Percentiles rank a stretch among this genome's conserved stretches.
These are phyloP conservation scores for Fusarium musae DNA, from an alignment of 2,329 filamentous ascomycete species.

Conservation along the genomic window DNA sequence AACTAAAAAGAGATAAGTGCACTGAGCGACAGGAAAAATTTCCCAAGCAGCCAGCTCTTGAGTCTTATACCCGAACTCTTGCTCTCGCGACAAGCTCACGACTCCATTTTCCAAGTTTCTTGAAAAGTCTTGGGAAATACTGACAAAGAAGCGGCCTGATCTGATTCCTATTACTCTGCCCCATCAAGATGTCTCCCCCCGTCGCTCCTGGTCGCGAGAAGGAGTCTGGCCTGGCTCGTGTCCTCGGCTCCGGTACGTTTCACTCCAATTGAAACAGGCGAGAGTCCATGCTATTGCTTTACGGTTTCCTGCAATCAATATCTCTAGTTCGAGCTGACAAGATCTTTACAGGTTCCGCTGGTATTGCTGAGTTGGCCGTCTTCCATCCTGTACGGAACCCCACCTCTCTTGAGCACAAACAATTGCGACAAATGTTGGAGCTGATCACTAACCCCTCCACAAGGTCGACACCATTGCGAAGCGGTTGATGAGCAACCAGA, in stretches of 20 bases:
- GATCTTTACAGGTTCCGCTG: conserved; percentile 78
- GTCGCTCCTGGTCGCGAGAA: conserved; percentile 66
- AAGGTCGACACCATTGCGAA: conserved; percentile 98
- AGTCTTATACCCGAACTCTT: conserved; percentile 22
- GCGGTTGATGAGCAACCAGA: conserved; percentile 98
- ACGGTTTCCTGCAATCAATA: not conserved
- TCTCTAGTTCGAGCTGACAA: conserved; percentile 34
- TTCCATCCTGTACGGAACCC: conserved; percentile 81
- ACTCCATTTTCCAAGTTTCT: conserved; percentile 3
- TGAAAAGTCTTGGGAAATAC: conserved; percentile 10
- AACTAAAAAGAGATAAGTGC: conserved; percentile 36
- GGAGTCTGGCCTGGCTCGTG: conserved; percentile 88
- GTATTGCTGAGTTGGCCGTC: conserved; percentile 91
- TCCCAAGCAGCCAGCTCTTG: conserved; percentile 25
- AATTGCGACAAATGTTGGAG: conserved; percentile 8
- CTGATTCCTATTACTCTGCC: not conserved
- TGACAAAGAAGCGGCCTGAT: conserved; percentile 3
- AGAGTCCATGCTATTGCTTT: not conserved
- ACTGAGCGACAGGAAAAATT: conserved; percentile 42
- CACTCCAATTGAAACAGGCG: conserved; percentile 15
- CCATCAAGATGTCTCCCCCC: conserved; percentile 68
- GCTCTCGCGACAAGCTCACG: conserved; percentile 25
- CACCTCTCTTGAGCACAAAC: conserved; percentile 13
- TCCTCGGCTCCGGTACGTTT: conserved; percentile 85
- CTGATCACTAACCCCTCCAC: conserved; percentile 30